Conservation (phyloP, 768 basidiomycete genomes). For the Coprinellus micaceus region DNA sequence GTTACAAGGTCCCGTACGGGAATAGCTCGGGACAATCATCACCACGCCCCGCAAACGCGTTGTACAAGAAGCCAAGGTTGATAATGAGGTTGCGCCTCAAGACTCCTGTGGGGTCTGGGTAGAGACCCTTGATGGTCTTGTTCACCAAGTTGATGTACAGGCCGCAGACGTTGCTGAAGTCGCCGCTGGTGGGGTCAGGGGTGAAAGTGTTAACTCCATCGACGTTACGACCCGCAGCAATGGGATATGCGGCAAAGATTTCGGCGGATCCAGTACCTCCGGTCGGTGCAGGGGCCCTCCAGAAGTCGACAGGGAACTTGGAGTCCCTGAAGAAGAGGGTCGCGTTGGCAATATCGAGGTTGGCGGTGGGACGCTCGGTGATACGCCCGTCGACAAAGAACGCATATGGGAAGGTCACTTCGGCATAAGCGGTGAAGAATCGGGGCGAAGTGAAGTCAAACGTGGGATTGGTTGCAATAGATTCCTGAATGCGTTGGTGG, state of each 20-base stretch:
- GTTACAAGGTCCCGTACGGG: conserved; percentile 10
- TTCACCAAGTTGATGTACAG: conserved; percentile 16
- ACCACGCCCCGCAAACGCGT: conserved; percentile 4
- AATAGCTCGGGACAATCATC: conserved; percentile 11
- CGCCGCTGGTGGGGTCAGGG: conserved; percentile 10
- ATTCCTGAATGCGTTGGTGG: conserved; percentile 17
- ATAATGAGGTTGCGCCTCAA: too few relatives aligned
- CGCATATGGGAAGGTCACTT: too few relatives aligned
- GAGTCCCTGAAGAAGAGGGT: too few relatives aligned
- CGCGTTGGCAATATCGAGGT: conserved; percentile 8
- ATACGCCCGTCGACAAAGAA: conserved; percentile 14
- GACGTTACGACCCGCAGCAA: conserved; percentile 14
- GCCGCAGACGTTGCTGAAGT: conserved; percentile 7
- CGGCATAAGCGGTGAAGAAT: conserved; percentile 13
- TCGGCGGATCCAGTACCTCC: conserved; percentile 10
- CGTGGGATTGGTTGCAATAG: conserved; percentile 17
- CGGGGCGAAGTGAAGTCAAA: conserved; percentile 14
- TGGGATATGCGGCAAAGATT: conserved; percentile 8
- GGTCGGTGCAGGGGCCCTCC: too few relatives aligned
- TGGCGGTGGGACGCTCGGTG: conserved; percentile 17
- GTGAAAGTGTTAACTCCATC: conserved; percentile 13
- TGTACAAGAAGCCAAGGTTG: conserved; percentile 10
- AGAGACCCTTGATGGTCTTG: conserved; percentile 10
- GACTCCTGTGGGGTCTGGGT: conserved; percentile 16
- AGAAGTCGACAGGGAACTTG: too few relatives aligned